Evolutionary conservation across 306 rosid species (phyloP).

Genomic region (Morella rubra): DNA sequence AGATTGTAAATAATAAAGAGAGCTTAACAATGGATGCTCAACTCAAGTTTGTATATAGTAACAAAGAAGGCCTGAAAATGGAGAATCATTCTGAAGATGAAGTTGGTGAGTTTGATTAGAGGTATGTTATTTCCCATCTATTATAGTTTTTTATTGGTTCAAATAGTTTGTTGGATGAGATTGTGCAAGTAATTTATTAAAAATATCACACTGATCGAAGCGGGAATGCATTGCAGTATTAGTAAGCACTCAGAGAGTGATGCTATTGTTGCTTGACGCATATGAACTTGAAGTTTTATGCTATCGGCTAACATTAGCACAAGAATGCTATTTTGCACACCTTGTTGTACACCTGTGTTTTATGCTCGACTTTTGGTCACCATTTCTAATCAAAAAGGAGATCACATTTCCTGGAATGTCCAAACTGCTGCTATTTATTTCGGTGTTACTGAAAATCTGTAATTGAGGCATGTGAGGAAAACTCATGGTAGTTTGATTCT

Average conservation of each 20-base stretch:
- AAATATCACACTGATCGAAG: background rate
- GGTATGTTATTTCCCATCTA: conserved; percentile 34
- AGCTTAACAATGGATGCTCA: conserved; percentile 63
- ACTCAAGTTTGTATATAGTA: conserved; percentile 79
- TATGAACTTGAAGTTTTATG: background rate
- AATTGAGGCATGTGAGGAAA: background rate
- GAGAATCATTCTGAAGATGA: conserved; percentile 66
- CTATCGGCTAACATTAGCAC: background rate
- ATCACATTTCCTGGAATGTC: background rate
- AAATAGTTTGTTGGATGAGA: background rate
- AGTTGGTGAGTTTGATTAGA: conserved; percentile 51
- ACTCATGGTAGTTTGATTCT: background rate
- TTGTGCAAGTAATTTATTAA: no score
- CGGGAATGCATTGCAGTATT: background rate
- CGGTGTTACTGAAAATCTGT: background rate
- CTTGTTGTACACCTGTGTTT: background rate
- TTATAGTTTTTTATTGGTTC: conserved; percentile 2
- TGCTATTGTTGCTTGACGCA: background rate
- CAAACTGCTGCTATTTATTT: background rate
- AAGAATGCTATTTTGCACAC: background rate
- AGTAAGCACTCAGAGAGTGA: background rate
- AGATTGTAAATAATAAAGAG: conserved; percentile 85
- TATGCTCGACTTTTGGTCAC: background rate
- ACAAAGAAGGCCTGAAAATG: conserved; percentile 59
- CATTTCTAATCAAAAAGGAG: background rate